A percentile compares a stretch with the other conserved stretches of the same genome.
These are phyloP conservation scores for Tilletia caries DNA, from an alignment of 1,284 basidiomycete species.

Conservation along the genomic window DNA sequence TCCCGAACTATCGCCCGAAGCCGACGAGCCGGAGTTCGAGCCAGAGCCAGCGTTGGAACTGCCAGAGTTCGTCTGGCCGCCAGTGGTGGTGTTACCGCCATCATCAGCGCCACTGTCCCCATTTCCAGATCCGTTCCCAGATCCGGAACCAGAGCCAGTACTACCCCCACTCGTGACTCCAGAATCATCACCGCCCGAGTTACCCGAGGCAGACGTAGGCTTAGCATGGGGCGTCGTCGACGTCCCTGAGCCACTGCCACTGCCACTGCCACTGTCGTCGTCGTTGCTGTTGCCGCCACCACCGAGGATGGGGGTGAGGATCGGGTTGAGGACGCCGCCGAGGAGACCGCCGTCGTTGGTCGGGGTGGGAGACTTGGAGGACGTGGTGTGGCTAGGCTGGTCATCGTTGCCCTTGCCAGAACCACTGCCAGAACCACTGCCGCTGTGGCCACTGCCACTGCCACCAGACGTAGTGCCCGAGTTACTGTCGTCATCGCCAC, in stretches of 20 bases:
- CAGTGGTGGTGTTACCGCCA: neutral
- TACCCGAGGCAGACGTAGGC: neutral
- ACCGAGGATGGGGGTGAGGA: constrained; percentile 9
- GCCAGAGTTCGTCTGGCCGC: too few relatives aligned
- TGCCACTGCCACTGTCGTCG: neutral
- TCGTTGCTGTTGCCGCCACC: neutral
- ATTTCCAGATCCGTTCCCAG: too few relatives aligned
- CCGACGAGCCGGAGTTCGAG: neutral
- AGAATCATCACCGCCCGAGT: neutral
- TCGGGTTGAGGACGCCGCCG: constrained; percentile 1
- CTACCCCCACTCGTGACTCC: neutral
- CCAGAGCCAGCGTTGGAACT: neutral
- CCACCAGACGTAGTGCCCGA: neutral
- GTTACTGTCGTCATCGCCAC: neutral
- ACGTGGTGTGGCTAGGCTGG: neutral
- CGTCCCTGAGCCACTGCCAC: neutral
- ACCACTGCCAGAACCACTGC: neutral
- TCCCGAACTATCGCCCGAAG: too few relatives aligned
- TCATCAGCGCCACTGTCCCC: neutral
- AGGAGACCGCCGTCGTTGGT: constrained; percentile 2
- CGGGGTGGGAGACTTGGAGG: neutral
- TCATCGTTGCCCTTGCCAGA: neutral
- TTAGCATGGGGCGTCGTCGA: neutral
- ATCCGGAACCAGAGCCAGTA: neutral
- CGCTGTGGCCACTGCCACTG: neutral